Evolutionary conservation across 2,329 filamentous ascomycete genomes (phyloP).

Genomic region (Calonectria naviculata): DNA sequence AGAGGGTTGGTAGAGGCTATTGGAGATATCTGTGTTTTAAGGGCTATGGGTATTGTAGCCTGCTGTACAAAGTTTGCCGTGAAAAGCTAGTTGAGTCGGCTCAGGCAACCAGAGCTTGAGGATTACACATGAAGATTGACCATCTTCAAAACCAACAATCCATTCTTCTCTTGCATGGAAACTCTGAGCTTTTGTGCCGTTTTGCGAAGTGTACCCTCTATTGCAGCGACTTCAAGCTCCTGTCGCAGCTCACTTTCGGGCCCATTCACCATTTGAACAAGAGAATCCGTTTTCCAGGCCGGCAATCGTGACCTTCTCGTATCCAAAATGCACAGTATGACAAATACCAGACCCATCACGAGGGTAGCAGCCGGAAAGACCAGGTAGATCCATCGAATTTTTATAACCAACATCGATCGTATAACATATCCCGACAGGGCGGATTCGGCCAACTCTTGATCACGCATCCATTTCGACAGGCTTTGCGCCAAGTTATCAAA

Average conservation of each 20-base stretch:
- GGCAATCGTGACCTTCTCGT: background rate
- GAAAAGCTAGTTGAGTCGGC: no score
- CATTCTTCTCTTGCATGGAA: background rate
- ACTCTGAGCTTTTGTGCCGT: background rate
- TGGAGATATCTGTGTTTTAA: no score
- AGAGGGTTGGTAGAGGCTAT: no score
- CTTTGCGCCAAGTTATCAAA: conserved; percentile 18
- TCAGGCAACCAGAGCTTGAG: no score
- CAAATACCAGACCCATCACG: background rate
- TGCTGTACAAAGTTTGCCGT: no score
- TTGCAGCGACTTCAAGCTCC: background rate
- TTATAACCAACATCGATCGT: background rate
- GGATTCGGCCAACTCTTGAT: background rate
- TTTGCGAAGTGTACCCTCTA: background rate
- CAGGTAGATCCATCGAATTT: background rate
- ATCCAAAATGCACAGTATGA: background rate
- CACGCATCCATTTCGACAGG: conserved; percentile 26
- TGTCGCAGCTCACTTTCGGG: background rate
- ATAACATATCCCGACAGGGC: background rate
- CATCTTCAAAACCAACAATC: background rate
- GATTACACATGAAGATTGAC: no score
- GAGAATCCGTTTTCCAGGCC: background rate
- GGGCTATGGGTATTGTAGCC: no score
- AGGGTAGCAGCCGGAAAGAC: background rate
- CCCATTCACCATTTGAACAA: background rate